phyloP scores from a whole-genome alignment of 345 rosid species.

The Gossypium thurberi region DNA sequence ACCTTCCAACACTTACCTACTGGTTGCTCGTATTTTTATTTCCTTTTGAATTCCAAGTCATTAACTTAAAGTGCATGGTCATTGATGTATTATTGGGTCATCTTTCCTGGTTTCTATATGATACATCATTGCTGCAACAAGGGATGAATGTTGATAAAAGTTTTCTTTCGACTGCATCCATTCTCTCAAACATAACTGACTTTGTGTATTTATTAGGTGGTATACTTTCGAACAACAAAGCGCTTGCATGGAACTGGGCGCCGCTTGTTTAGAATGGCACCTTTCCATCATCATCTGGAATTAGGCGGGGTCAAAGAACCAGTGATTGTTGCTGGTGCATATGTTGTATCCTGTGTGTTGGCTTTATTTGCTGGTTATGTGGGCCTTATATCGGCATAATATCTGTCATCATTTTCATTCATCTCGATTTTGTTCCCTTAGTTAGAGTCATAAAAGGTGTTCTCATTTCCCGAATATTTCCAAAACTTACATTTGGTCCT shows the following conservation, averaged over 20 bases:
- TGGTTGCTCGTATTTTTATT: not conserved
- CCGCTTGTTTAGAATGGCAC: constrained; percentile 40
- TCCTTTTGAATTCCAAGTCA: not conserved
- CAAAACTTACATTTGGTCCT: not conserved
- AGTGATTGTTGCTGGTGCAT: constrained; percentile 42
- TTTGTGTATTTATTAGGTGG: constrained; percentile 27
- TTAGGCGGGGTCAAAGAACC: constrained; percentile 47
- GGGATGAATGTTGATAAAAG: not conserved
- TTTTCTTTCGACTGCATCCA: not conserved
- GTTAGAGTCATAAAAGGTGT: constrained; percentile 1
- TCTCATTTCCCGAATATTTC: not conserved
- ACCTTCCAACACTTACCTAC: not conserved
- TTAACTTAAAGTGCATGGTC: not conserved
- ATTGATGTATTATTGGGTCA: not conserved
- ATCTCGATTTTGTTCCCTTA: not conserved
- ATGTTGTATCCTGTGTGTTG: constrained; percentile 34
- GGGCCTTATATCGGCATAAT: constrained; percentile 49
- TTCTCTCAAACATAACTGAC: not conserved
- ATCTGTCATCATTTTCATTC: constrained; percentile 6
- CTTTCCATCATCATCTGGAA: constrained; percentile 49
- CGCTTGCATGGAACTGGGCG: constrained; percentile 28
- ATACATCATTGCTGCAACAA: not conserved
- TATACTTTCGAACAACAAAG: constrained; percentile 34
- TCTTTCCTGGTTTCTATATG: not conserved
- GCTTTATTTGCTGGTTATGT: constrained; percentile 51